Percentiles rank a stretch among this genome's conserved stretches.
Conservation (phyloP, 2,329 filamentous ascomycete genomes). For the Botrytis elliptica region DNA sequence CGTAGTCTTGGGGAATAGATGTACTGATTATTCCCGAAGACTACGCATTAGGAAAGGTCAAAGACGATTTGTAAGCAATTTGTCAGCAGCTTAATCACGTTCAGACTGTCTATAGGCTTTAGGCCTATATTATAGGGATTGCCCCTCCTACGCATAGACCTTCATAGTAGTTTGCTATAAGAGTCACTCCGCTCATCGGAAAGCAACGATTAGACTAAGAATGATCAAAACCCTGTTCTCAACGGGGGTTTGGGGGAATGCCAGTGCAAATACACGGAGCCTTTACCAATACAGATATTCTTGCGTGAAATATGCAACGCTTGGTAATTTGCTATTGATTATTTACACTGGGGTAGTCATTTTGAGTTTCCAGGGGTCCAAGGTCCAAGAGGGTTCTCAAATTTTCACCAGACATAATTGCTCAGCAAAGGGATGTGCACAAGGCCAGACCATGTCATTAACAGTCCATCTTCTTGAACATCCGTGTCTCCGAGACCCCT, state of each 20-base stretch:
- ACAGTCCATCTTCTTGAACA: neutral
- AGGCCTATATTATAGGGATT: no score
- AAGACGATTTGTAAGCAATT: no score
- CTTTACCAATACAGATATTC: neutral
- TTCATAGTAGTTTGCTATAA: no score
- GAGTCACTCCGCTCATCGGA: no score
- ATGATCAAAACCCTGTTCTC: neutral
- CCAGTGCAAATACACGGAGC: neutral
- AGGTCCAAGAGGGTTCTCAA: neutral
- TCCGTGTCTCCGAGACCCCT: neutral
- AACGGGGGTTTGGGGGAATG: neutral
- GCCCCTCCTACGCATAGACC: no score
- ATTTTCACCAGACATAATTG: neutral
- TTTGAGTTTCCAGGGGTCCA: neutral
- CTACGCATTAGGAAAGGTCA: no score
- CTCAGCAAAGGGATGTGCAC: neutral
- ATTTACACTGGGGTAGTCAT: neutral
- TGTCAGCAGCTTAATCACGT: no score
- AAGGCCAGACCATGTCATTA: neutral
- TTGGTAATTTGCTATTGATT: neutral
- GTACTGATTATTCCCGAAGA: no score
- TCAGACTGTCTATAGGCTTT: no score
- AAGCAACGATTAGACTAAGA: no score
- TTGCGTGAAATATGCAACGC: neutral
- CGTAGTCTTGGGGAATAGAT: no score